These are phyloP conservation scores for Physcomitrium patens DNA, from an alignment of 225 moss, liverwort and hornwort species.

Conservation along the genomic window DNA sequence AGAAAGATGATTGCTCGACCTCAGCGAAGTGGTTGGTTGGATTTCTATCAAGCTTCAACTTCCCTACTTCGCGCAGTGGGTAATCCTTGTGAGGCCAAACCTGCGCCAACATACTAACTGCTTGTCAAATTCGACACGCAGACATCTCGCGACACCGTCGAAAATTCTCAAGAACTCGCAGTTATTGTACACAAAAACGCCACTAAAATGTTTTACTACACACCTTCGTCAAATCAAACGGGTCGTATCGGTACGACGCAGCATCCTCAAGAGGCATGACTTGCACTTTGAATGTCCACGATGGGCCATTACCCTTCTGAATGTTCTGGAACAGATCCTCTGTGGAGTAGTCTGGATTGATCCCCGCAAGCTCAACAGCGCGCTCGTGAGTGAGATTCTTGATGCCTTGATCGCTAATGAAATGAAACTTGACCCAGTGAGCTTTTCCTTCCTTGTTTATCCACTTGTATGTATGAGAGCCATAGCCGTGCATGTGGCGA, in stretches of 20 bases:
- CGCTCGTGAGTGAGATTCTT: constrained; percentile 75
- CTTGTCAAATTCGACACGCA: neutral
- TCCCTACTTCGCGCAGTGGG: constrained; percentile 83
- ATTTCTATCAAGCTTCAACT: constrained; percentile 65
- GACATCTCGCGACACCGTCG: neutral
- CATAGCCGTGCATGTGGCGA: constrained; percentile 90
- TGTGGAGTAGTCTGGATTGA: constrained; percentile 78
- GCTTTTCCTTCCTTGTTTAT: constrained; percentile 79
- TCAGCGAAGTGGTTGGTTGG: constrained; percentile 81
- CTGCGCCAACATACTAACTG: constrained; percentile 10
- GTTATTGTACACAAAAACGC: neutral
- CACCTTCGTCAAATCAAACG: constrained; percentile 81
- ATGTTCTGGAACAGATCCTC: constrained; percentile 79
- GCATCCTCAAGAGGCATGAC: constrained; percentile 88
- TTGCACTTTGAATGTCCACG: constrained; percentile 85
- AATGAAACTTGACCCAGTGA: constrained; percentile 65
- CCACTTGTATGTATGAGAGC: constrained; percentile 85
- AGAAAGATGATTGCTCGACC: constrained; percentile 83
- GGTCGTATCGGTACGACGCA: constrained; percentile 56
- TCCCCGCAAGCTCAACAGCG: constrained; percentile 68
- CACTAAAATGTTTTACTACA: too few species aligned
- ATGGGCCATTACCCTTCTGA: constrained; percentile 66
- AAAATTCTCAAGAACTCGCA: neutral
- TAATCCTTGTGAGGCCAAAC: constrained; percentile 87
- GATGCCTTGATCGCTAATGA: constrained; percentile 48